Conservation (phyloP, 305 asterid genomes). For the Solanum hybrid region DNA sequence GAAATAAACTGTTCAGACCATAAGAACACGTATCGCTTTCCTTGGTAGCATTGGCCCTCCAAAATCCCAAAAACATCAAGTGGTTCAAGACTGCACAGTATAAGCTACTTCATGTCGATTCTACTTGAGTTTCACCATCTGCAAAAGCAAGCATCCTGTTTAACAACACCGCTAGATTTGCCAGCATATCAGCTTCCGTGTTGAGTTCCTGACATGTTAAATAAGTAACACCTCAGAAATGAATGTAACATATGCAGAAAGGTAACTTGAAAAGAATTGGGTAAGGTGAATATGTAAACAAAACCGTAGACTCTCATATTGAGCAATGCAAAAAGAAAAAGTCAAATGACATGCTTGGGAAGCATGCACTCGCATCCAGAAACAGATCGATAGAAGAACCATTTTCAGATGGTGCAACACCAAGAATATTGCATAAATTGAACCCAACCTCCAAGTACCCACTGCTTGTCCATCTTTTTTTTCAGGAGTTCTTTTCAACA, state of each 20-base stretch:
- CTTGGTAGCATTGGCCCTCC: not conserved
- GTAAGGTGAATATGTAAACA: not conserved
- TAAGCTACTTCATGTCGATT: conserved; percentile 36
- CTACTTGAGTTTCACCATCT: conserved; percentile 75
- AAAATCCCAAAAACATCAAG: conserved; percentile 3
- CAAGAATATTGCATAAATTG: not conserved
- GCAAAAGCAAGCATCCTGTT: conserved; percentile 18
- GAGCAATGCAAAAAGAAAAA: not conserved
- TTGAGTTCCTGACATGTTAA: conserved; percentile 45
- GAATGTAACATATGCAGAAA: not conserved
- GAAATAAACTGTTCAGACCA: not conserved
- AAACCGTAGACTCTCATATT: not conserved
- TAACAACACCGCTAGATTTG: conserved; percentile 52
- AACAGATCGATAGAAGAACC: not conserved
- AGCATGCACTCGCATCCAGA: not conserved
- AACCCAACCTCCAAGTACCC: not conserved
- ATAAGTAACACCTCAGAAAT: not conserved
- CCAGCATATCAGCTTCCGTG: conserved; percentile 82
- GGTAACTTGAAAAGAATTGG: not conserved
- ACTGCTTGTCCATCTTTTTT: not conserved
- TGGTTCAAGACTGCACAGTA: not conserved
- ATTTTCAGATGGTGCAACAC: not conserved
- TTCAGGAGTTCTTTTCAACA: not conserved
- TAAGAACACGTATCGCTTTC: not conserved
- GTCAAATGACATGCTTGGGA: not conserved